Evolutionary conservation across 495 filamentous ascomycete genomes (phyloP), one percentile per base, ranked within the genome.

Genomic region (Filosporella fistucella): DNA sequence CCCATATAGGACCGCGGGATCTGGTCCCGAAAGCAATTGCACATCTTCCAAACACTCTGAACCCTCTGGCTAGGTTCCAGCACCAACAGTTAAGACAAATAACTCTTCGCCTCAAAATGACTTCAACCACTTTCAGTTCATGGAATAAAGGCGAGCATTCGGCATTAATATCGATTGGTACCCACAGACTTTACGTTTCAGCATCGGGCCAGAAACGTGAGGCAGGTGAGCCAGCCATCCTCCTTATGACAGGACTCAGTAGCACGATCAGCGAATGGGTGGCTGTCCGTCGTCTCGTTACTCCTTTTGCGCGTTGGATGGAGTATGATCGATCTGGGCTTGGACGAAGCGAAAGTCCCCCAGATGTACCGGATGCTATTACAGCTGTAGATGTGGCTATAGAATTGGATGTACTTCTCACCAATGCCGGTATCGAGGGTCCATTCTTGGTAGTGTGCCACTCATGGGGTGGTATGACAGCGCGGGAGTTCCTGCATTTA

Each of bases 111-210:
- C n/a, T n/a, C n/a, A n/a, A n/a, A n/a, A n/a, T n/a, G n/a, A n/a
- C n/a, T n/a, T n/a, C n/a, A n/a, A n/a, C n/a, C n/a, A n/a, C n/a
- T n/a, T n/a, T n/a, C n/a, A n/a, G n/a, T n/a, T n/a, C n/a, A n/a
- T 52, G 49, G 49, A 17, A 45, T 22, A 32, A 18, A 3, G 49
- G 43, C 25, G 42, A 39, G 4, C 40, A 26, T 3, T 33, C 24
- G 1, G 30, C 26, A 4, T n/a, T 47, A 3, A 39, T 54, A 14
- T 43, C 46, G 10, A 54, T 54, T 28, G 45, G 51, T 37, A 48
- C 51, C n/a, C 51, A 54, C 45, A 32, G 23, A 10, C 51, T 54
- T 20, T 50, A 22, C 18, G 37, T 54, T 11, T 23, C n/a, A 11
- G 28, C 26, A 14, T 37, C 45, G 14, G 51, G 45, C 21, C 51